Evolutionary conservation across 345 rosid genomes (phyloP), one percentile per base, ranked within the genome.

Genomic region (Eucalyptus grandis): DNA sequence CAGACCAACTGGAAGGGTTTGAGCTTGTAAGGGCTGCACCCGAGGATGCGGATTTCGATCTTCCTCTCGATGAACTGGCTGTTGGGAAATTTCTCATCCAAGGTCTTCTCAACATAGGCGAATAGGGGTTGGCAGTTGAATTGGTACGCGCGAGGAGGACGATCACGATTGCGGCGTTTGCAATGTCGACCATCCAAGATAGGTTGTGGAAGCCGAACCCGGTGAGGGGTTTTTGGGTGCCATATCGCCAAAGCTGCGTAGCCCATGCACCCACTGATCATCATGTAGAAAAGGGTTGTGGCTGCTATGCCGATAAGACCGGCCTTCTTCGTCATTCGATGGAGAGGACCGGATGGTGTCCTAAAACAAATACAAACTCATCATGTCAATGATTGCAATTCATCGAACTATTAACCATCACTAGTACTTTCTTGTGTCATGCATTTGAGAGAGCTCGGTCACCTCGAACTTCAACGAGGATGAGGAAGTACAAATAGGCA

Each of bases 61-160:
- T 94, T 11, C 49, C 49, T 46, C 49, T 11, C 3, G 49, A 46
- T 46, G 49, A 46, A 46, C 49, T 46, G 49, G 17, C 87, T 88
- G 44, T 93, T 93, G 19, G 95, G 96, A 89, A 58, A 96, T 81
- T 88, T 90, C 72, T 87, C 80, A 8, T 88, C 11, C 15, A 92
- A 93, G 9, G 87, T 44, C 89, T 92, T 93, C 93, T 96, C 98
- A 15, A 92, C 40, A 91, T 95, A 95, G 80, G 97, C 95, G 24
- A 94, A 96, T 54, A 96, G 90, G 17, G 98, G 96, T 72, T 96
- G 98, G 90, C 95, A 90, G 88, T 87, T 94, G 85, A 96, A 97
- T 91, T 96, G 98, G 95, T 95, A 96, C 27, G 97, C 96, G 34
- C 97, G 5, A 96, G 89, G 34, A 95, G 95, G 91, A 95, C 96